These are phyloP conservation scores for Leucaena leucocephala DNA, from an alignment of 306 rosid genomes.

Conservation along the genomic window DNA sequence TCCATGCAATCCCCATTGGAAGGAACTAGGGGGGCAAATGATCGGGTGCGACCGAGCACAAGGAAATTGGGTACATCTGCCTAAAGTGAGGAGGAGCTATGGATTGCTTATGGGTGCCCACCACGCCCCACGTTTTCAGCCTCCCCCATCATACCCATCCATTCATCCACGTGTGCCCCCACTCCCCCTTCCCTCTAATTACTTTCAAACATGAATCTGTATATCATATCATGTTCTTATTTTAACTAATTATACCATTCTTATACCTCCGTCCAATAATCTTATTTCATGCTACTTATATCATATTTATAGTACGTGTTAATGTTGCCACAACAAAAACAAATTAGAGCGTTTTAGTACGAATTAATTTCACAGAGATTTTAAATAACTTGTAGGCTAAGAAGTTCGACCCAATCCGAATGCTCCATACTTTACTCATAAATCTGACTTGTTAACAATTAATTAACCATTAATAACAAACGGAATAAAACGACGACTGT, in stretches of 20 bases:
- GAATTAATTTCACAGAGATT: too few relatives aligned
- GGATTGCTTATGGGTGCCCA: slow-evolving; percentile 53
- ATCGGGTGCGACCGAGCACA: not conserved
- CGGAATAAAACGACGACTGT: slow-evolving; percentile 38
- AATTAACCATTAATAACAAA: slow-evolving; percentile 8
- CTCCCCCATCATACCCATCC: slow-evolving; percentile 40
- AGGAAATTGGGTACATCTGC: not conserved
- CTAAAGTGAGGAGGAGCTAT: not conserved
- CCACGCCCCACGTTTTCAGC: slow-evolving; percentile 62
- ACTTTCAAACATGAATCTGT: too few relatives aligned
- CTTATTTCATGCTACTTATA: too few relatives aligned
- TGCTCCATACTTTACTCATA: not conserved
- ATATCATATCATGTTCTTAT: too few relatives aligned
- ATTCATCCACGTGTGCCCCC: slow-evolving; percentile 44
- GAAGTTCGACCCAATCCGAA: not conserved
- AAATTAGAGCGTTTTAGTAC: too few relatives aligned
- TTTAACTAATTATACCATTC: too few relatives aligned
- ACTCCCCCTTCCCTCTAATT: not conserved
- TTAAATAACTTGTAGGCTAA: not conserved
- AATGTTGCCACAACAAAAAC: too few relatives aligned
- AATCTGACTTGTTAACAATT: not conserved
- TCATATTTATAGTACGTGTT: too few relatives aligned
- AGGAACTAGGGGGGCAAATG: not conserved
- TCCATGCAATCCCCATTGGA: too few relatives aligned
- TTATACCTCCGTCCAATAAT: too few relatives aligned